These are phyloP conservation scores for Mimosa bimucronata DNA, from an alignment of 306 rosid genomes.

Conservation along the genomic window DNA sequence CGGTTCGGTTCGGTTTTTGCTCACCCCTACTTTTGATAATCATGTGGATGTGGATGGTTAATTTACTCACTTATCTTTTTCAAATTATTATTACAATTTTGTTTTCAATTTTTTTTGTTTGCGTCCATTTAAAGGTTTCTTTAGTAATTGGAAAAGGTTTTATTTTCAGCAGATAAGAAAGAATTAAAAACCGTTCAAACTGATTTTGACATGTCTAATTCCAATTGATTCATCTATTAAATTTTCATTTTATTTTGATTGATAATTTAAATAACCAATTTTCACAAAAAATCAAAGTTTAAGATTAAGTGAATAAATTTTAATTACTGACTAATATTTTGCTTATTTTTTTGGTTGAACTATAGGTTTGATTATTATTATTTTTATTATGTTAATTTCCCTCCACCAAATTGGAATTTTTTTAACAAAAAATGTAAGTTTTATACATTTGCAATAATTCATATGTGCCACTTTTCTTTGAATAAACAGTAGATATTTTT, in stretches of 20 bases:
- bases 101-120: not conserved
- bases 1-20: no score
- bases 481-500: not conserved
- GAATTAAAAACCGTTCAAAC: not conserved
- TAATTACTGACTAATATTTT: no score
- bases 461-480: not conserved
- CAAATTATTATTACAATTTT: not conserved
- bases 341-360: not conserved
- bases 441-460: not conserved
- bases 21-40: not conserved
- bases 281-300: no score
- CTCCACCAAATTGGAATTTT: not conserved
- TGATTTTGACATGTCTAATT: not conserved
- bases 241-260: not conserved
- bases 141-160: not conserved
- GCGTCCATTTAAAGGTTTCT: not conserved
- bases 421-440: not conserved
- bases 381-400: not conserved
- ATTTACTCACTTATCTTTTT: not conserved
- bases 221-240: not conserved
- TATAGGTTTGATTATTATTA: not conserved
- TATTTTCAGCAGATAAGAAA: not conserved
- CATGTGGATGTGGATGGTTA: not conserved
- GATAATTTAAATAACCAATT: not conserved
- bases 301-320: no score